A percentile compares a stretch with the other conserved stretches of the same genome.
Evolutionary conservation across 257 asterid species (phyloP).

Genomic region (Solanum clarkiae): DNA sequence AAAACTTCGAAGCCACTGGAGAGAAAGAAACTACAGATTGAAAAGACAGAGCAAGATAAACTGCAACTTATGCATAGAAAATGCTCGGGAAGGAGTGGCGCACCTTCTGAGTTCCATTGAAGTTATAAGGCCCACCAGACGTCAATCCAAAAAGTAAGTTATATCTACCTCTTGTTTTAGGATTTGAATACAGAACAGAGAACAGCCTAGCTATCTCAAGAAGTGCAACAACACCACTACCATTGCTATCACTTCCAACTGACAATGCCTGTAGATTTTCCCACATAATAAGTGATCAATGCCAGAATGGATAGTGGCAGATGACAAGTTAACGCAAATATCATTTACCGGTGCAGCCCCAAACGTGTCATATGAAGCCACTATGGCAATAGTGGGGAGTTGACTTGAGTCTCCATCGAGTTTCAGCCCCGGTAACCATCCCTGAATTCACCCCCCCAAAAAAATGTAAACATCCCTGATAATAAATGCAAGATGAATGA

Average conservation of each 20-base stretch:
- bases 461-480: neutral
- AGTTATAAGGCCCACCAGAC: constrained; percentile 95
- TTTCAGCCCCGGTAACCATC: constrained; percentile 93
- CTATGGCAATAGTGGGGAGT: constrained; percentile 93
- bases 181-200: constrained; percentile 76
- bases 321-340: neutral
- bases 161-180: constrained; percentile 84
- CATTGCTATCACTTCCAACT: constrained; percentile 92
- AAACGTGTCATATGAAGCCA: constrained; percentile 97
- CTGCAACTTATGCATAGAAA: neutral
- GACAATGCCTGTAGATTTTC: constrained; percentile 48
- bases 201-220: constrained; percentile 87
- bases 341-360: constrained; percentile 91
- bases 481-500: neutral
- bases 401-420: constrained; percentile 78
- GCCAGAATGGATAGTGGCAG: neutral
- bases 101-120: constrained; percentile 85
- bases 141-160: constrained; percentile 80
- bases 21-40: constrained; percentile 15
- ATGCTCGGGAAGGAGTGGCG: neutral
- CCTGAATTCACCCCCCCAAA: constrained; percentile 29
- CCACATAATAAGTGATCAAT: neutral
- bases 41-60: neutral
- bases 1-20: constrained; percentile 85
- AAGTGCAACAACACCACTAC: constrained; percentile 89